Percentiles rank a stretch among this genome's conserved stretches.
These are phyloP conservation scores for Actinomucor elegans DNA, from an alignment of 371 early-diverging fungal species.

Conservation along the genomic window DNA sequence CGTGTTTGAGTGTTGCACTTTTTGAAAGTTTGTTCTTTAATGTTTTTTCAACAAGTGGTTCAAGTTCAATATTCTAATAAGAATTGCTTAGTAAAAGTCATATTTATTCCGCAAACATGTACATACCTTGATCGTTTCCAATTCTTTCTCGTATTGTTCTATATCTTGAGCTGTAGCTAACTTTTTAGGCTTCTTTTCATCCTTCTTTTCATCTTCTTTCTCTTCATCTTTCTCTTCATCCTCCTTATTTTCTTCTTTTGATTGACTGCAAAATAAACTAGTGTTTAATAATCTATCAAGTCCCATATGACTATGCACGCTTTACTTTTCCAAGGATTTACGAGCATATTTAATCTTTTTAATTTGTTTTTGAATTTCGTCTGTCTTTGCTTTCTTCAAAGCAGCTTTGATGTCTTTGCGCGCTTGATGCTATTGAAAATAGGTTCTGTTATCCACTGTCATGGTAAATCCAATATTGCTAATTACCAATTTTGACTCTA, in stretches of 20 bases:
- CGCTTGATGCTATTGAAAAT: conserved; percentile 33
- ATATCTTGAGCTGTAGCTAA: conserved; percentile 20
- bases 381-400: conserved; percentile 35
- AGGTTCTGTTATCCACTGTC: no score
- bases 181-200: conserved; percentile 11
- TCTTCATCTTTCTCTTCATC: conserved; percentile 3
- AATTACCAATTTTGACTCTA: conserved; percentile 38
- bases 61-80: conserved; percentile 32
- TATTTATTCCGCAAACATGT: neutral
- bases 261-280: neutral
- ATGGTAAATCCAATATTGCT: neutral
- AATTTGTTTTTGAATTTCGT: conserved; percentile 36
- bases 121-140: conserved; percentile 35
- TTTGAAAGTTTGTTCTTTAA: conserved; percentile 31
- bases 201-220: neutral
- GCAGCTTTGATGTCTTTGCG: conserved; percentile 29
- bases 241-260: neutral
- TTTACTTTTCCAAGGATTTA: conserved; percentile 15
- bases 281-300: no score
- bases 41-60: conserved; percentile 32
- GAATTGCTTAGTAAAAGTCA: neutral
- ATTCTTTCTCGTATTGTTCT: conserved; percentile 30
- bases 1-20: conserved; percentile 23
- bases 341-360: conserved; percentile 31
- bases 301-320: neutral